Percentiles rank a stretch among this genome's conserved stretches.
phyloP scores from a whole-genome alignment of 768 basidiomycete species.

The Paxillus ammoniavirescens region DNA sequence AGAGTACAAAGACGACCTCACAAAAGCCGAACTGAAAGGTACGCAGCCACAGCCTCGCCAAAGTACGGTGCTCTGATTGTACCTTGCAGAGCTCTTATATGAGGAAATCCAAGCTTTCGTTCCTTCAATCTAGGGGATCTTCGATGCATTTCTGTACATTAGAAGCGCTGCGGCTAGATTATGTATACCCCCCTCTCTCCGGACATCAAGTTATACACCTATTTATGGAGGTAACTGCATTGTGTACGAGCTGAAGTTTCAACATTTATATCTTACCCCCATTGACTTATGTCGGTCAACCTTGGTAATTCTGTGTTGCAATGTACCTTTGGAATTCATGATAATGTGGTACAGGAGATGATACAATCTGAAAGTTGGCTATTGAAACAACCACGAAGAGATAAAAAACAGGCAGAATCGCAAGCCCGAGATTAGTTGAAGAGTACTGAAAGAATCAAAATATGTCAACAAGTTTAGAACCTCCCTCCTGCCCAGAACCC shows the following conservation, averaged over 20 bases:
- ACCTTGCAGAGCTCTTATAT: slow-evolving; percentile 59
- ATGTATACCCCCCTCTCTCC: background rate
- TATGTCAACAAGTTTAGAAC: slow-evolving; percentile 29
- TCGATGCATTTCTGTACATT: background rate
- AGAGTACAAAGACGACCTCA: slow-evolving; percentile 75
- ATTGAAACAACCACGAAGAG: background rate
- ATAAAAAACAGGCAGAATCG: slow-evolving; percentile 4
- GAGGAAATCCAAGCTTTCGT: slow-evolving; percentile 80
- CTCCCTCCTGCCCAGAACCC: slow-evolving; percentile 63
- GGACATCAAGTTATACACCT: background rate
- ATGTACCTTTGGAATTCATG: slow-evolving; percentile 3
- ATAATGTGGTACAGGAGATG: slow-evolving; percentile 20
- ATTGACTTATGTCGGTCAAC: no score
- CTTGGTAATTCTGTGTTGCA: background rate
- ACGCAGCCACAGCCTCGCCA: background rate
- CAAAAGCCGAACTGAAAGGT: slow-evolving; percentile 72
- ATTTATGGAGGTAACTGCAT: background rate
- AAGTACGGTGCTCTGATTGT: slow-evolving; percentile 7
- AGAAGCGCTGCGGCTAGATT: background rate
- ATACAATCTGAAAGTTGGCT: slow-evolving; percentile 12
- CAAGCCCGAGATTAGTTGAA: slow-evolving; percentile 5
- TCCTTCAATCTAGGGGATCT: slow-evolving; percentile 50
- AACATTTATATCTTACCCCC: background rate
- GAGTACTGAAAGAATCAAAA: slow-evolving; percentile 5
- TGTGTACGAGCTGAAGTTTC: background rate